Evolutionary conservation across 73 alveolate species (phyloP).

Genomic region (Breviolum minutum): DNA sequence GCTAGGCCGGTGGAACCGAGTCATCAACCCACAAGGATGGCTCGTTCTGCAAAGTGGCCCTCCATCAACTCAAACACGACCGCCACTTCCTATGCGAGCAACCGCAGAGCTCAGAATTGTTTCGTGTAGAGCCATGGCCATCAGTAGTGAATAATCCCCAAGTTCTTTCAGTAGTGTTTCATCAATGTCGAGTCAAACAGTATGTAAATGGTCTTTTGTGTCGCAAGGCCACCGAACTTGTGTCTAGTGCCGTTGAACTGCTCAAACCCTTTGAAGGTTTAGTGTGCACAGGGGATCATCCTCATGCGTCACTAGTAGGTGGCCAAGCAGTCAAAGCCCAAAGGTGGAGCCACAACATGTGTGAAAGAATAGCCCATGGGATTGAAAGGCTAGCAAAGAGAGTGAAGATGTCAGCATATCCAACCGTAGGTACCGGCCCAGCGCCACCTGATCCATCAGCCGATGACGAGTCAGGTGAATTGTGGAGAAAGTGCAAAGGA

Average conservation of each 20-base stretch:
- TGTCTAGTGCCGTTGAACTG: not conserved
- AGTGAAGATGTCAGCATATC: not conserved
- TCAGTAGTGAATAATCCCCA: not conserved
- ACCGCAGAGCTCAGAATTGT: not conserved
- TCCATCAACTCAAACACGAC: not conserved
- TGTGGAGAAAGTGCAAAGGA: slow-evolving; percentile 3
- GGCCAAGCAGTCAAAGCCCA: not conserved
- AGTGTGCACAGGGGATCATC: not conserved
- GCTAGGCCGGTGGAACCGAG: not conserved
- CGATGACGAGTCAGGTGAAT: not conserved
- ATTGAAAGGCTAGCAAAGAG: not conserved
- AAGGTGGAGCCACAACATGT: not conserved
- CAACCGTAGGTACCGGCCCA: not conserved
- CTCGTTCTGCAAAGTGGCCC: not conserved
- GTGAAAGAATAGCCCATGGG: not conserved
- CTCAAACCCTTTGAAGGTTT: not conserved
- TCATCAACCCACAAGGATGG: not conserved
- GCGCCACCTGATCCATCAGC: not conserved
- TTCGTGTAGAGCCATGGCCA: slow-evolving; percentile 2
- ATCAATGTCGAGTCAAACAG: slow-evolving; percentile 24
- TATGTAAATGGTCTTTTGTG: not conserved
- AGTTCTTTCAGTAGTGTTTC: not conserved
- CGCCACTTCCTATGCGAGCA: slow-evolving; percentile 7
- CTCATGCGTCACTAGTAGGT: not conserved
- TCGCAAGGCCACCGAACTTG: not conserved